phyloP scores from a whole-genome alignment of 345 rosid species.

The Pelargonium nanum region DNA sequence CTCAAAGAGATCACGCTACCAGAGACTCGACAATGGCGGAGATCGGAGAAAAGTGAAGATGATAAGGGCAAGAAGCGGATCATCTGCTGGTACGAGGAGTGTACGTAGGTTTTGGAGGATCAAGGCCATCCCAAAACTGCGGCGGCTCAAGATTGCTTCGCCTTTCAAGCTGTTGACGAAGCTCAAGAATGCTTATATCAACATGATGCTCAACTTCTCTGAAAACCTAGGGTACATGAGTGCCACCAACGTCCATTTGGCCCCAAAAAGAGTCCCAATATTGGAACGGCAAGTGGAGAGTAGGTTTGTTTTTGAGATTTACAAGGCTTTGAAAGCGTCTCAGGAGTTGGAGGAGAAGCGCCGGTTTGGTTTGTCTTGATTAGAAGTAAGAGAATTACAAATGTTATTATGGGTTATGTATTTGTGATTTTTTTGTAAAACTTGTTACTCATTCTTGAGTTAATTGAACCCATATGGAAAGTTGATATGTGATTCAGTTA shows the following conservation, averaged over 20 bases:
- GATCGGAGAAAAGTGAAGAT: too few relatives aligned
- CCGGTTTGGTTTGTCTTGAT: too few relatives aligned
- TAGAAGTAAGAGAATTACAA: too few relatives aligned
- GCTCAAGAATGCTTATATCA: background rate
- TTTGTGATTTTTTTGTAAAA: too few relatives aligned
- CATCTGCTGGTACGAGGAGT: background rate
- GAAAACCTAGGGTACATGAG: constrained; percentile 13
- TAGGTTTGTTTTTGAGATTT: constrained; percentile 13
- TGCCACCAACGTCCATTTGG: constrained; percentile 6
- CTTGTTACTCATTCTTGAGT: too few relatives aligned
- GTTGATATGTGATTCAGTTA: too few relatives aligned
- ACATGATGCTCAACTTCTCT: constrained; percentile 8
- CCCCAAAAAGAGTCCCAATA: constrained; percentile 7
- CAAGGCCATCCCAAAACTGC: constrained; percentile 9
- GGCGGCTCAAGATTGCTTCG: background rate
- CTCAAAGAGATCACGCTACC: too few relatives aligned
- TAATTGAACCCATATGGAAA: too few relatives aligned
- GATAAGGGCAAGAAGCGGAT: too few relatives aligned
- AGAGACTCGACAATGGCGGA: too few relatives aligned
- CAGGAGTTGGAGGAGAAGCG: constrained; percentile 5
- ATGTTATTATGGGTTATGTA: too few relatives aligned
- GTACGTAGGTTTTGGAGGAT: constrained; percentile 11
- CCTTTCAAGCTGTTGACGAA: background rate
- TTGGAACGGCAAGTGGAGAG: constrained; percentile 9
- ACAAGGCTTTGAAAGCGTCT: constrained; percentile 13